Evolutionary conservation across 495 filamentous ascomycete genomes (phyloP).

Genomic region (Penicillium lividum): DNA sequence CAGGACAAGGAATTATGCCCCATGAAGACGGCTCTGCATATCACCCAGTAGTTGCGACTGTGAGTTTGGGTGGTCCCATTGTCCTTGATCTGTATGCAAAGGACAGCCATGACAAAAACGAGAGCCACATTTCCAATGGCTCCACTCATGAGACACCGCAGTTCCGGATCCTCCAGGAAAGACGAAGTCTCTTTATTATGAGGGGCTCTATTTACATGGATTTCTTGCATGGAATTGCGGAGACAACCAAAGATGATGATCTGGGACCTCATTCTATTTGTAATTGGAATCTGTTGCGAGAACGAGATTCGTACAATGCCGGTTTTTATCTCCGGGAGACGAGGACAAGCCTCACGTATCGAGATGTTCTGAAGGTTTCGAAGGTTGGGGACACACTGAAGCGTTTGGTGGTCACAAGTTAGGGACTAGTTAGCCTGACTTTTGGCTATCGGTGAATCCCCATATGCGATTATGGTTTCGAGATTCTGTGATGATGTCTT

Average conservation of each 20-base stretch:
- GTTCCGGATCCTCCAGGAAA: conserved; percentile 83
- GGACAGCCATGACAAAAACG: conserved; percentile 16
- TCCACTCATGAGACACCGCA: conserved; percentile 28
- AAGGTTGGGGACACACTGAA: conserved; percentile 69
- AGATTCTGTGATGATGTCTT: no score
- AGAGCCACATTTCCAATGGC: not conserved
- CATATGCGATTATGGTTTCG: no score
- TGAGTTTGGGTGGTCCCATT: conserved; percentile 75
- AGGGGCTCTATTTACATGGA: conserved; percentile 66
- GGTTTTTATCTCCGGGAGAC: conserved; percentile 64
- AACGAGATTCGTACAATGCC: conserved; percentile 52
- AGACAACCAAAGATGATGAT: conserved; percentile 58
- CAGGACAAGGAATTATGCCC: conserved; percentile 91
- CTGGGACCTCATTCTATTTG: conserved; percentile 64
- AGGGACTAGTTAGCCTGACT: not conserved
- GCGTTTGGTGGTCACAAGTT: conserved; percentile 41
- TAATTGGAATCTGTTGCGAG: conserved; percentile 80
- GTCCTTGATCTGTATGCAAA: conserved; percentile 77
- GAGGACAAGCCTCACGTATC: conserved; percentile 85
- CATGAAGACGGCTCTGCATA: conserved; percentile 94
- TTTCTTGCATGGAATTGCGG: conserved; percentile 75
- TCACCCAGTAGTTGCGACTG: conserved; percentile 82
- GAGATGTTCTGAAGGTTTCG: conserved; percentile 87
- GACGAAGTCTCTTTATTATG: conserved; percentile 77
- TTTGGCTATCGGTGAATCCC: not conserved